Base-by-base conservation (phyloP, 306 rosid species). In the Pterocarpus santalinus region DNA sequence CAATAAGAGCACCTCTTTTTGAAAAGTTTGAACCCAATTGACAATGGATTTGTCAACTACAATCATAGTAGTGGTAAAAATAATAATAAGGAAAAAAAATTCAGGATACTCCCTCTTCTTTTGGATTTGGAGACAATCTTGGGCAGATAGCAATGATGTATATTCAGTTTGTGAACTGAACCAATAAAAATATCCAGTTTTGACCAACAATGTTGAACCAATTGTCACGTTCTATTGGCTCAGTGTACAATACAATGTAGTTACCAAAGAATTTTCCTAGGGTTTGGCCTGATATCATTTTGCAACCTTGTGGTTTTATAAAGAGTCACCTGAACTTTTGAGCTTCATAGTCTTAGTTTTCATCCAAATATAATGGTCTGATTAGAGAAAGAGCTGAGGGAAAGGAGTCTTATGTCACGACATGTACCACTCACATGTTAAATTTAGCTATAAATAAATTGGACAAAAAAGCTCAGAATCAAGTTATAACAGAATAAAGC, bases 371-470 rank as follows among this genome's bases (percentile, higher is more conserved):
- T 33, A 44, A 33, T 10, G 53, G 53, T 47, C 10, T 47, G 36
- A 56, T 81, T 67, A 47, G 71, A 82, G 81, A 60, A 66, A 81
- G 41, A 68, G 10, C n/a, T 46, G 35, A 61, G 46, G 64, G 70
- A 16, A 56, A 28, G 28, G 56, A 35, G 9, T 13, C 68, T 73
- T 43, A 66, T 81, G 49, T 13, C 38, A 13, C 80, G 58, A 41
- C 69, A 68, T 41, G 73, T 81, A 46, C 57, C 30, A 81, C 44
- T 75, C 39, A 11, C 13, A 47, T 38, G 72, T 47, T 14, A 75
- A 61, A 60, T 60, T 76, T 63, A 69, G 58, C 70, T 66, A 76
- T 28, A 63, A 62, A 76, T 28, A 63, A 62, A 82, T 35, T 41
- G 53, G 65, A 36, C 22, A 68, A 70, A 46, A 52, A 62, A 38